Conservation (phyloP, 2,329 filamentous ascomycete genomes). For the Diaporthe vexans region DNA sequence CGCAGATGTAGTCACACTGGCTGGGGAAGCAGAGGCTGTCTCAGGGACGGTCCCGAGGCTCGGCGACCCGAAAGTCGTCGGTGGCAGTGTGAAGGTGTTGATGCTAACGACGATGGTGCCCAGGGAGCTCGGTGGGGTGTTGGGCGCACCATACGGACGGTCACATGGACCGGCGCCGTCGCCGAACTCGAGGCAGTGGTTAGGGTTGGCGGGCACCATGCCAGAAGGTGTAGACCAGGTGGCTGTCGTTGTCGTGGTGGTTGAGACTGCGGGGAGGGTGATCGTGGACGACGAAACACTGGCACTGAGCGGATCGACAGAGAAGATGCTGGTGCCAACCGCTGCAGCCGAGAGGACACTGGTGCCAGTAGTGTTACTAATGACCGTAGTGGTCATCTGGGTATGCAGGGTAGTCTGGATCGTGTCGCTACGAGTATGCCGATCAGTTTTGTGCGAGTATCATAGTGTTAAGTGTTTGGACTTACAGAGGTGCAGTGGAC, state of each 20-base stretch:
- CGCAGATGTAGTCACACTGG: conserved; percentile 14
- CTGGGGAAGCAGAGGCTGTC: neutral
- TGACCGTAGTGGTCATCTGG: conserved; percentile 24
- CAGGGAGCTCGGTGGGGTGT: conserved; percentile 33
- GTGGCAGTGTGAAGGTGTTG: neutral
- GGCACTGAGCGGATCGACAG: conserved; percentile 20
- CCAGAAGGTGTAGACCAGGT: neutral
- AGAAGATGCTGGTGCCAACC: neutral
- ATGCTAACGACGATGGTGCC: conserved; percentile 31
- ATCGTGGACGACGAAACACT: conserved; percentile 3
- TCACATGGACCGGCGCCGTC: conserved; percentile 40
- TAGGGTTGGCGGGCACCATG: neutral
- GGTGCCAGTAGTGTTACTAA: conserved; percentile 13
- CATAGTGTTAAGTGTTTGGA: neutral
- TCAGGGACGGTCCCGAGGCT: neutral
- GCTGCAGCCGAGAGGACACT: neutral
- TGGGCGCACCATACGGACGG: conserved; percentile 39
- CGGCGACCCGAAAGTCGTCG: neutral
- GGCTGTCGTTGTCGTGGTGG: neutral
- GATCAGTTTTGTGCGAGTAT: neutral
- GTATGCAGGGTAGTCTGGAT: neutral
- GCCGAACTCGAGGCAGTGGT: conserved; percentile 38
- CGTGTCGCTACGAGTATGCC: neutral
- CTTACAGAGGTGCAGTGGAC: conserved; percentile 28
- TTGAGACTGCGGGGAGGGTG: neutral